Conservation (phyloP, 2,329 filamentous ascomycete species). For the Blastomyces silverae region DNA sequence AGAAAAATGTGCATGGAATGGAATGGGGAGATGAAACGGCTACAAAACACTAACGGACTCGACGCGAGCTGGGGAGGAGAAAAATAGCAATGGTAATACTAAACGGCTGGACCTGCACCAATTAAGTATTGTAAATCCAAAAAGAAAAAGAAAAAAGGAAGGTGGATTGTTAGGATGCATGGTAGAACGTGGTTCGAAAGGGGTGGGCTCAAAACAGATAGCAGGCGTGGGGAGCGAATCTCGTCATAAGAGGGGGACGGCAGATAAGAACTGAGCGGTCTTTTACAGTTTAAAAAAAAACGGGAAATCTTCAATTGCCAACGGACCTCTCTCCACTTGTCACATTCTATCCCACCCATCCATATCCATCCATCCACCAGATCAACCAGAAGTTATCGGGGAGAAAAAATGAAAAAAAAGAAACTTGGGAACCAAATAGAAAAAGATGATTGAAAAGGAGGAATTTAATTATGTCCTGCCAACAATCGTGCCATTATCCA, state of each 20-base stretch:
- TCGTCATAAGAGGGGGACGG: neutral
- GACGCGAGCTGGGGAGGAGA: neutral
- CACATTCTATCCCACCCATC: too few species aligned
- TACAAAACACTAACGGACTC: neutral
- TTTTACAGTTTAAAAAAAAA: neutral
- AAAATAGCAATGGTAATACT: neutral
- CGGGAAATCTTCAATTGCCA: neutral
- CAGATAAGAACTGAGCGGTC: neutral
- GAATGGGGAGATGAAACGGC: neutral
- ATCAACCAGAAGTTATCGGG: neutral
- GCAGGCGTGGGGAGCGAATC: neutral
- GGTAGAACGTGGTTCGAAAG: neutral
- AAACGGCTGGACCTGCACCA: constrained; percentile 5
- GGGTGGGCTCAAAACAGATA: neutral
- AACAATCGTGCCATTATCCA: constrained; percentile 22
- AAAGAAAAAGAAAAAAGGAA: neutral
- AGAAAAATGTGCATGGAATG: neutral
- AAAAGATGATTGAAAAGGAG: neutral
- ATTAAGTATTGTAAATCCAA: neutral
- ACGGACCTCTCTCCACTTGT: neutral
- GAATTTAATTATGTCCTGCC: constrained; percentile 15
- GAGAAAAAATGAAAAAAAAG: neutral
- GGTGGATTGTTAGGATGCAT: neutral
- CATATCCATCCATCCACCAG: neutral
- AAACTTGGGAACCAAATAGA: neutral